Conservation (phyloP, 2,329 filamentous ascomycete genomes). For the Microcyclosporella mali region DNA sequence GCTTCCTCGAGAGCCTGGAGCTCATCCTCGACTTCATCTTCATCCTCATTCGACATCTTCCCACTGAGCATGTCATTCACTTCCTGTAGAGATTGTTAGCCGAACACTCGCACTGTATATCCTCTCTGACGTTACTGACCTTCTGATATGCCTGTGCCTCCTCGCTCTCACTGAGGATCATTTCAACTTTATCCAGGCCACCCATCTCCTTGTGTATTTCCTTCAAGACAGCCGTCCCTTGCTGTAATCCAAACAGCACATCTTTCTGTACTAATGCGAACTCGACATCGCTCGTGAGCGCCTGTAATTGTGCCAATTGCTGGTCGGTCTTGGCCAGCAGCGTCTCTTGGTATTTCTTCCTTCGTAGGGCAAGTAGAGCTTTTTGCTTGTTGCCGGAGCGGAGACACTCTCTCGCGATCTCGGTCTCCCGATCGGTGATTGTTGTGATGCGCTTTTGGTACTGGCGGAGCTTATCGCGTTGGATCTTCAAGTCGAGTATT, state of each 20-base stretch:
- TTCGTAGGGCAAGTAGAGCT: constrained; percentile 79
- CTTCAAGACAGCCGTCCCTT: constrained; percentile 81
- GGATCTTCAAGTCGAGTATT: constrained; percentile 94
- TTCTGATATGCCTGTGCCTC: constrained; percentile 89
- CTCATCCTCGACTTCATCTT: constrained; percentile 97
- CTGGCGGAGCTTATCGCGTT: constrained; percentile 93
- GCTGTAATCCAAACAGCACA: constrained; percentile 83
- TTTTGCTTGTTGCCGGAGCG: constrained; percentile 70
- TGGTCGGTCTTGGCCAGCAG: constrained; percentile 82
- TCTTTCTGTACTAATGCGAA: constrained; percentile 97
- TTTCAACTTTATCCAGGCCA: constrained; percentile 86
- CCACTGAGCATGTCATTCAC: constrained; percentile 85
- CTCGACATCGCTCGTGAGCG: constrained; percentile 81
- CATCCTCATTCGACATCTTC: constrained; percentile 86
- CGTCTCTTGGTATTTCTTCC: constrained; percentile 95
- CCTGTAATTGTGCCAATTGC: constrained; percentile 89
- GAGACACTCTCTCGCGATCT: constrained; percentile 77
- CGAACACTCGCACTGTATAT: background rate
- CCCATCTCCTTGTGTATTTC: constrained; percentile 96
- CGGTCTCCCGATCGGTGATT: constrained; percentile 80
- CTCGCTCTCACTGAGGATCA: constrained; percentile 85
- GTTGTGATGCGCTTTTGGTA: constrained; percentile 87
- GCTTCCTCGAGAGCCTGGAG: constrained; percentile 72
- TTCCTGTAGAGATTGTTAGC: constrained; percentile 52
- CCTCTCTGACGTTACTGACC: constrained; percentile 41